Percentiles rank a stretch among this genome's conserved stretches.
Conservation (phyloP, 768 basidiomycete genomes). For the Suillus paluster region DNA sequence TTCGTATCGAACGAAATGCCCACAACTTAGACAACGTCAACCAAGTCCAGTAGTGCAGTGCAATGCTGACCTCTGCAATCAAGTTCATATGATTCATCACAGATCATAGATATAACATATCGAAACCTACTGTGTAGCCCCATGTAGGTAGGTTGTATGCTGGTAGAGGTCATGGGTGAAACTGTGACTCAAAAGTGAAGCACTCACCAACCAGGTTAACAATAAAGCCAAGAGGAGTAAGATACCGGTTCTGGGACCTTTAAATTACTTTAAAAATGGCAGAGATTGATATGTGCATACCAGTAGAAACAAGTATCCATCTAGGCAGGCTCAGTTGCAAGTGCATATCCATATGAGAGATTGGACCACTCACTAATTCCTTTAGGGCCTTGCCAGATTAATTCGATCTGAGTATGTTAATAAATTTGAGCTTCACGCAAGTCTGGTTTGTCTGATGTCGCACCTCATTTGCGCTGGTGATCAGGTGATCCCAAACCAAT, state of each 20-base stretch:
- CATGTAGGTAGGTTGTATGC: slow-evolving; percentile 22
- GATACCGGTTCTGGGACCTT: slow-evolving; percentile 59
- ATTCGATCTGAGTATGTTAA: slow-evolving; percentile 27
- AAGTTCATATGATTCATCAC: slow-evolving; percentile 10
- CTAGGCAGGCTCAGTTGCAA: slow-evolving; percentile 28
- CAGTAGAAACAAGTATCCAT: slow-evolving; percentile 39
- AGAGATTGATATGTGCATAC: slow-evolving; percentile 22
- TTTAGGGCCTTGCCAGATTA: slow-evolving; percentile 37
- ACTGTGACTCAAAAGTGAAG: not conserved
- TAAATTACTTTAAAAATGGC: not conserved
- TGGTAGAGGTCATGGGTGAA: slow-evolving; percentile 1
- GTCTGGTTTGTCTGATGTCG: slow-evolving; percentile 1
- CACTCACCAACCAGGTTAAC: slow-evolving; percentile 49
- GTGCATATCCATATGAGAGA: slow-evolving; percentile 46
- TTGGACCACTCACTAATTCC: slow-evolving; percentile 30
- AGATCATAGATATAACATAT: not conserved
- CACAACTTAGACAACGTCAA: slow-evolving; percentile 37
- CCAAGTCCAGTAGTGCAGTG: not conserved
- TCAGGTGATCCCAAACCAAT: slow-evolving; percentile 48
- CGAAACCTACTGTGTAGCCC: slow-evolving; percentile 4
- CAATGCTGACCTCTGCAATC: not conserved
- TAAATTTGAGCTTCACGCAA: not conserved
- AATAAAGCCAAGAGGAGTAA: slow-evolving; percentile 70
- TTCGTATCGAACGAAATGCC: slow-evolving; percentile 55
- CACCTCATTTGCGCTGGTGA: slow-evolving; percentile 39